Percentiles rank a stretch among this genome's conserved stretches.
Evolutionary conservation across 2,329 filamentous ascomycete genomes (phyloP).

Genomic region (Aureobasidium sp.): DNA sequence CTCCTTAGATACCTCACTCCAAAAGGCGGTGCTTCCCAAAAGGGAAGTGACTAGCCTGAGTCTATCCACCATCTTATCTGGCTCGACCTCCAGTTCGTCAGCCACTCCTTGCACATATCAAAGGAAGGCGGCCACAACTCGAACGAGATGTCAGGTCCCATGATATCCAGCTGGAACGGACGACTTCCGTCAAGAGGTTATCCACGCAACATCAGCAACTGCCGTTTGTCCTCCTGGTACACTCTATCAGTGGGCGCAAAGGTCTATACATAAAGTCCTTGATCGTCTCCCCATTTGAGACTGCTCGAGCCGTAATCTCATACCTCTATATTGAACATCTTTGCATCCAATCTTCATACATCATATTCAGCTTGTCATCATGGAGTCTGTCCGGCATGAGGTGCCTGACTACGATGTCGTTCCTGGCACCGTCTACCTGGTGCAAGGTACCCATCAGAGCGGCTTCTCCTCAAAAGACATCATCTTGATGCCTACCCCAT

Average conservation of each 20-base stretch:
- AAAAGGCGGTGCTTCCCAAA: background rate
- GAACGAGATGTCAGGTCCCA: background rate
- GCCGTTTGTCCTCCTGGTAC: background rate
- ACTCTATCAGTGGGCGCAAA: background rate
- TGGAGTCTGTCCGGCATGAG: conserved; percentile 3
- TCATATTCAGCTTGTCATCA: background rate
- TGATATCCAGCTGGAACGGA: background rate
- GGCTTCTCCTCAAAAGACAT: conserved; percentile 17
- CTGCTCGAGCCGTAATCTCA: background rate
- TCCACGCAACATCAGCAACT: background rate
- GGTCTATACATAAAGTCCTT: background rate
- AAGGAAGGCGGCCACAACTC: background rate
- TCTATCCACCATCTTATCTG: background rate
- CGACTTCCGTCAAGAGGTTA: background rate
- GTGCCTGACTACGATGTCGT: conserved; percentile 18
- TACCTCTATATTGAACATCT: background rate
- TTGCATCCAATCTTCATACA: background rate
- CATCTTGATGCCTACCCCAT: conserved; percentile 19
- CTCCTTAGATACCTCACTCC: background rate
- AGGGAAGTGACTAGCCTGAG: background rate
- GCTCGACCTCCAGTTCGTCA: background rate
- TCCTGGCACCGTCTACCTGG: conserved; percentile 17
- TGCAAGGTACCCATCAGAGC: conserved; percentile 5
- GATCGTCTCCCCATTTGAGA: background rate
- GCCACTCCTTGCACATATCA: background rate